Conservation (phyloP, 768 basidiomycete genomes). For the Pulveroboletus sp. region DNA sequence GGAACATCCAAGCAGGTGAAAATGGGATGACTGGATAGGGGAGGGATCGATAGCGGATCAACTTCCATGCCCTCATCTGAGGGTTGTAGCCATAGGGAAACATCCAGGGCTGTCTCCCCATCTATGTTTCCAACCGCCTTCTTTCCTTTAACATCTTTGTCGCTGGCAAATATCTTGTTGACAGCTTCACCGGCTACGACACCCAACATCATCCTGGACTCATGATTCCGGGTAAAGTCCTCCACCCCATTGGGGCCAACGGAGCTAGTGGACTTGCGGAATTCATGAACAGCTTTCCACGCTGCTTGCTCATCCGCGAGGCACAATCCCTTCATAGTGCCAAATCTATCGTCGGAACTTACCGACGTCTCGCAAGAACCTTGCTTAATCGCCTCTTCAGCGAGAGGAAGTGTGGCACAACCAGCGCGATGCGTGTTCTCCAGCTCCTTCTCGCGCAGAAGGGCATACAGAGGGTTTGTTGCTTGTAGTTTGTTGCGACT, state of each 20-base stretch:
- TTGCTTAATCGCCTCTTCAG: conserved; percentile 38
- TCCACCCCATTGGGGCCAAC: conserved; percentile 13
- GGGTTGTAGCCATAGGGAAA: conserved; percentile 31
- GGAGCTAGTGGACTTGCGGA: conserved; percentile 16
- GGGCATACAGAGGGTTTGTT: conserved; percentile 50
- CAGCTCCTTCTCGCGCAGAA: conserved; percentile 49
- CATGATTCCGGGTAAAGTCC: conserved; percentile 37
- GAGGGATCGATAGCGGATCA: conserved; percentile 7
- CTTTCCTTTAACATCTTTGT: conserved; percentile 32
- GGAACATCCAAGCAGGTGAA: conserved; percentile 32
- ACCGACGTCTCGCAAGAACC: conserved; percentile 25
- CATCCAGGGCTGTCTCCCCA: conserved; percentile 16
- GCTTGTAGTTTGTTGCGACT: conserved; percentile 21
- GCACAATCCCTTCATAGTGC: conserved; percentile 5
- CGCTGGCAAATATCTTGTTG: conserved; percentile 39
- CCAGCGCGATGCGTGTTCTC: conserved; percentile 33
- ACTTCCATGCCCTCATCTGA: conserved; percentile 20
- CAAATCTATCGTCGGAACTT: conserved; percentile 18
- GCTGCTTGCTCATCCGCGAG: conserved; percentile 39
- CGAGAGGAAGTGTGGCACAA: conserved; percentile 39
- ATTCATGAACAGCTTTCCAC: conserved; percentile 32
- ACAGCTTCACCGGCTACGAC: conserved; percentile 38
- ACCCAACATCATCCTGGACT: conserved; percentile 27
- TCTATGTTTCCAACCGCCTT: conserved; percentile 23
- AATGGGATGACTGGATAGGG: conserved; percentile 23